Base-by-base conservation (phyloP, 2,329 filamentous ascomycete genomes). In the Aspergillus neotritici region DNA sequence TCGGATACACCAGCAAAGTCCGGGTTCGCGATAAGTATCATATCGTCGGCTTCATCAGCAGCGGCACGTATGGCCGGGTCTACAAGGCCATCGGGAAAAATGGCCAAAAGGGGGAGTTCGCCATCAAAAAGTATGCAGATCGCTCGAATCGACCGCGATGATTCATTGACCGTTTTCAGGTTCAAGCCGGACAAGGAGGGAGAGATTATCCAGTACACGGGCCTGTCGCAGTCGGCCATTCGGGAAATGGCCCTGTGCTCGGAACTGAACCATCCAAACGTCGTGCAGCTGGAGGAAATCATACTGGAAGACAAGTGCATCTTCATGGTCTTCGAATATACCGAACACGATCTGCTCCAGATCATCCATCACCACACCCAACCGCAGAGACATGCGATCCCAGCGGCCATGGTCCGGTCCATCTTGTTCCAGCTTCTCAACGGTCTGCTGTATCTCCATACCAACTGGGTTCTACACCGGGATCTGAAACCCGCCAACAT, bases 241-340 rank as follows among this genome's bases (percentile, higher is more conserved):
- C 87, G 93, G 41, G 93, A 98, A 67, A 98, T 98, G 89, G 88
- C 91, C 12, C 75, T 98, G 0, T 98, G 93, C 69, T 93, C 87
- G 31, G 93, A 98, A 63, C 77, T 98, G 17, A 82, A 79, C 46
- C 89, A 98, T 65, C 74, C 80, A 44, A 97, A 97, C 63, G 83
- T 98, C 29, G 91, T 98, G 53, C 82, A 85, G 46, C 80, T 96
- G 1, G 82, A 91, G 49, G 93, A 98, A 68, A 97, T 95, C 58
- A 95, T 98, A 58, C 76, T 98, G 3, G 91, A 98, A 69, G 90
- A 95, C 67, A 97, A 97, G 72, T 96, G 90, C 71, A 97, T 98
- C 64, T 98, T 90, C 69, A 98, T 98, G 86, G 90, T 98, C 2
- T 97, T 98, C 57, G 93, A 97, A 66, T 98, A 95, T 65, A 93